Conservation (phyloP, 768 basidiomycete species). For the Coprinopsis strossmayeri region DNA sequence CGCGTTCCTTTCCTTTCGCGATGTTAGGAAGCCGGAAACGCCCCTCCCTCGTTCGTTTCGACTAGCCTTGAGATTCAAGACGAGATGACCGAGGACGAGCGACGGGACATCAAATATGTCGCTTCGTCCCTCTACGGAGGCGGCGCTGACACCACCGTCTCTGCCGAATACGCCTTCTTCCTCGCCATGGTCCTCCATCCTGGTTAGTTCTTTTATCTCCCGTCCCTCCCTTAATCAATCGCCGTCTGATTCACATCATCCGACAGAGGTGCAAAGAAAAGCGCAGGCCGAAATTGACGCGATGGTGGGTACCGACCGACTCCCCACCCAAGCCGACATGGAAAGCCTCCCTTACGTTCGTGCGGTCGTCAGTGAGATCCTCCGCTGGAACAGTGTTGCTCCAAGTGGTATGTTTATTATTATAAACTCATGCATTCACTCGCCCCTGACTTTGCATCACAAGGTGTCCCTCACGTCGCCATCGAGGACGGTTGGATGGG, state of each 20-base stretch:
- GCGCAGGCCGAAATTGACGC: slow-evolving; percentile 48
- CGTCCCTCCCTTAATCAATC: no score
- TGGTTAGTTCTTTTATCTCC: slow-evolving; percentile 16
- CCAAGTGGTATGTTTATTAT: slow-evolving; percentile 28
- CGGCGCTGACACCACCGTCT: slow-evolving; percentile 46
- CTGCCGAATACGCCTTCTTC: slow-evolving; percentile 39
- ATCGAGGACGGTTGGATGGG: slow-evolving; percentile 35
- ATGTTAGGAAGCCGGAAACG: slow-evolving; percentile 35
- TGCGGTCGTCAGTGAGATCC: slow-evolving; percentile 38
- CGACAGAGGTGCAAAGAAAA: slow-evolving; percentile 41
- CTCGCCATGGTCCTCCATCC: slow-evolving; percentile 40
- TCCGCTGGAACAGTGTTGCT: slow-evolving; percentile 43
- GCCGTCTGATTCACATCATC: no score
- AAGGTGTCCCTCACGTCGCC: slow-evolving; percentile 40
- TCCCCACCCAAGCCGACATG: slow-evolving; percentile 34
- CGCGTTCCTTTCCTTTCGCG: no score
- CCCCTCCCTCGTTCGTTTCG: slow-evolving; percentile 38
- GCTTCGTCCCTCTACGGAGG: slow-evolving; percentile 43
- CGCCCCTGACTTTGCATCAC: not conserved
- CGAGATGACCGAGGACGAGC: slow-evolving; percentile 23
- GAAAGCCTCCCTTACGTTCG: slow-evolving; percentile 42
- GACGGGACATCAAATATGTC: slow-evolving; percentile 33
- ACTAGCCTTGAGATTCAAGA: slow-evolving; percentile 31
- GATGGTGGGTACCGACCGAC: slow-evolving; percentile 29
- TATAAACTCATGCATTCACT: not conserved